phyloP scores from a whole-genome alignment of 2,329 filamentous ascomycete genomes.

The Cercospora sp. region DNA sequence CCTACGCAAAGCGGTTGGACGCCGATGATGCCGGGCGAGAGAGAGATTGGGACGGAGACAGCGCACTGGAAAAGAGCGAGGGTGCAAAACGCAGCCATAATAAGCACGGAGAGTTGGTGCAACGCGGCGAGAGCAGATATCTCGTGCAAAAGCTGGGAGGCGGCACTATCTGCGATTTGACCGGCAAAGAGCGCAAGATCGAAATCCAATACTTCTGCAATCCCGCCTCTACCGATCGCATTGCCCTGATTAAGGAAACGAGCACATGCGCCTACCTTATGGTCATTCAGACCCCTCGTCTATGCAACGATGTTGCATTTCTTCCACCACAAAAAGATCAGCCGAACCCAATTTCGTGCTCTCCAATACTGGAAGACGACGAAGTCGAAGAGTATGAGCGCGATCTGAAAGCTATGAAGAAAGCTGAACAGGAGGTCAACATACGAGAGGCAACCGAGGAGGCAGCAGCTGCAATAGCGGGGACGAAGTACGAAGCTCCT shows the following conservation, averaged over 20 bases:
- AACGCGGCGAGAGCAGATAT: conserved; percentile 81
- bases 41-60: conserved; percentile 32
- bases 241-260: conserved; percentile 90
- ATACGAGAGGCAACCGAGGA: conserved; percentile 31
- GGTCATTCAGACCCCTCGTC: conserved; percentile 84
- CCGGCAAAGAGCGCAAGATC: conserved; percentile 75
- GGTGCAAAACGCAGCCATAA: conserved; percentile 42
- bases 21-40: conserved; percentile 36
- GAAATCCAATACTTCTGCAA: conserved; percentile 83
- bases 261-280: conserved; percentile 90
- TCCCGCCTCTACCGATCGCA: conserved; percentile 71
- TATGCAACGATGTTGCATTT: conserved; percentile 87
- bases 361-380: conserved; percentile 64
- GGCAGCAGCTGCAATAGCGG: conserved; percentile 37
- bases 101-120: conserved; percentile 57
- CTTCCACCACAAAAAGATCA: conserved; percentile 74
- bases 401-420: conserved; percentile 29
- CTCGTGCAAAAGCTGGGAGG: conserved; percentile 78
- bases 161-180: conserved; percentile 84
- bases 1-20: conserved; percentile 45
- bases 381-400: conserved; percentile 44
- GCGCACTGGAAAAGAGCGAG: conserved; percentile 35
- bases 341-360: conserved; percentile 75
- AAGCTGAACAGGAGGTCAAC: conserved; percentile 26
- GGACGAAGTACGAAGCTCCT: conserved; percentile 7